Conservation (phyloP, 2,329 filamentous ascomycete species). For the Nemania diffusa region DNA sequence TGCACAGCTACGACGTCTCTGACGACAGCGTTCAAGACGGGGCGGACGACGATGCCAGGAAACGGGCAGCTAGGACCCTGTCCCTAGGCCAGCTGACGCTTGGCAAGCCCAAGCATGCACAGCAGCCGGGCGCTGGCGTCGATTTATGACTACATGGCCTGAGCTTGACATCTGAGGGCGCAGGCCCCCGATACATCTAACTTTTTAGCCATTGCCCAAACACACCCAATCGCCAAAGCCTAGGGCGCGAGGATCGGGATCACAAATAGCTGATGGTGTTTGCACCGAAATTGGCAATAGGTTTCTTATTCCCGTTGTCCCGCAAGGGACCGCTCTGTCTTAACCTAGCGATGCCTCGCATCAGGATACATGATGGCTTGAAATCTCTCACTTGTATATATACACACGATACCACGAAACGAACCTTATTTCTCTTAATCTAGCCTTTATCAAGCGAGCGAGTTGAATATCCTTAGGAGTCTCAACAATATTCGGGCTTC, state of each 20-base stretch:
- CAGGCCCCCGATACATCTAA: conserved; percentile 21
- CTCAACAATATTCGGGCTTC: not conserved
- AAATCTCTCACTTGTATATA: conserved; percentile 1
- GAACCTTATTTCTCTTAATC: not conserved
- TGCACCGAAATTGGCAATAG: not conserved
- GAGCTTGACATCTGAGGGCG: conserved; percentile 12
- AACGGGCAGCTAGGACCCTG: conserved; percentile 70
- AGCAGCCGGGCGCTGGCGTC: conserved; percentile 39
- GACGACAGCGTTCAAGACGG: conserved; percentile 56
- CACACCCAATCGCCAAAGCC: not conserved
- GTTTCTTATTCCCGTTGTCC: not conserved
- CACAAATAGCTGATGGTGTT: not conserved
- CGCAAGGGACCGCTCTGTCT: not conserved
- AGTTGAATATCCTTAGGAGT: not conserved
- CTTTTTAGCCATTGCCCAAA: not conserved
- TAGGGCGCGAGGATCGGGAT: not conserved
- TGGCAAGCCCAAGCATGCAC: conserved; percentile 49
- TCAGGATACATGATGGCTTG: not conserved
- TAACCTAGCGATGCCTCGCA: not conserved
- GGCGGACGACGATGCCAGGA: conserved; percentile 53
- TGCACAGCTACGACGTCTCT: conserved; percentile 54
- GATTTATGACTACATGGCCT: conserved; percentile 50
- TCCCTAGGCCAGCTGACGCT: conserved; percentile 71
- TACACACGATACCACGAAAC: conserved; percentile 1
- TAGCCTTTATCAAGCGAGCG: not conserved